These are phyloP conservation scores for Buddleja alternifolia DNA, from an alignment of 257 asterid genomes.

Conservation along the genomic window DNA sequence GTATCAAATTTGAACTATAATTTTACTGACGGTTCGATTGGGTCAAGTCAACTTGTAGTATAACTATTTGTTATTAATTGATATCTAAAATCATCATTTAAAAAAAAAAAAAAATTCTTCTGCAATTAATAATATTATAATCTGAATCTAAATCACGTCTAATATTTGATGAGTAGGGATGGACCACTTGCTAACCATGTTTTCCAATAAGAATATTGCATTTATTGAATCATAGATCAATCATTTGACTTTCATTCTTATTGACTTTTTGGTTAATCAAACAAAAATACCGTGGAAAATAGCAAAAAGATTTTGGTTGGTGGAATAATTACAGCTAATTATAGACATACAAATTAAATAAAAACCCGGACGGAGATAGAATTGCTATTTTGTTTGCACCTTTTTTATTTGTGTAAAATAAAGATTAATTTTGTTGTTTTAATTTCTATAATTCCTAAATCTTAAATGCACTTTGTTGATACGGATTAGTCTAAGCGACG, in stretches of 20 bases:
- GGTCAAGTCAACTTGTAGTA: constrained; percentile 29
- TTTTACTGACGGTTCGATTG: background rate
- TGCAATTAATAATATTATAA: background rate
- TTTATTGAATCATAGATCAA: background rate
- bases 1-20: too few species aligned
- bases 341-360: background rate
- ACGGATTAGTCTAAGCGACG: too few species aligned
- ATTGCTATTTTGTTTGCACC: too few species aligned
- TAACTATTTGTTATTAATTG: constrained; percentile 15
- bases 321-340: background rate
- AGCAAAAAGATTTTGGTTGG: background rate
- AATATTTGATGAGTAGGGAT: background rate
- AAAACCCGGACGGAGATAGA: too few species aligned
- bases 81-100: background rate
- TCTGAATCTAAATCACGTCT: background rate
- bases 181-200: constrained; percentile 25
- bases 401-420: too few species aligned
- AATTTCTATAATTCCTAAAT: too few species aligned
- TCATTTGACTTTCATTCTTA: constrained; percentile 24
- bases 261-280: constrained; percentile 23
- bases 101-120: constrained; percentile 15
- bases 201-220: background rate
- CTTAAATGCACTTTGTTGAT: too few species aligned
- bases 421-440: too few species aligned
- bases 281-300: too few species aligned